Base-by-base conservation (phyloP, 441 rosid species). In the Corymbia calophylla region DNA sequence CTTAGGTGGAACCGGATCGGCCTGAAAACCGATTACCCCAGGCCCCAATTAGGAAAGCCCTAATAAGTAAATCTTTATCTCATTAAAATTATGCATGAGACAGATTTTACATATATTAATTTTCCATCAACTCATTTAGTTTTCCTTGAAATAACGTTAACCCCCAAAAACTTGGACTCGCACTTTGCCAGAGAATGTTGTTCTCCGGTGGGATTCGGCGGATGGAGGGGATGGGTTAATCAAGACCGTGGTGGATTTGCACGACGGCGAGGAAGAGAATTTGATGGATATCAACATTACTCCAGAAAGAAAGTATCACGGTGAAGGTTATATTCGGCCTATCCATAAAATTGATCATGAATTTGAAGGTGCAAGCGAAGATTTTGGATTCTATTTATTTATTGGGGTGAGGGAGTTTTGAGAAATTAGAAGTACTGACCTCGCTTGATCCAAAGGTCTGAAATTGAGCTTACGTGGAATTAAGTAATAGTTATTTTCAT, bases 221-320 rank as follows among this genome's bases (percentile, higher is more conserved):
- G 92, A 87, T 48, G 89, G 89, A 88, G 90, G 89, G 68, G 92
- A 90, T 15, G 87, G 77, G 87, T 51, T 91, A 56, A 91, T 91
- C 29, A 91, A 91, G 70, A 91, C 60, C 8, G 84, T 47, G 12
- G 49, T 89, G 27, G 91, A 92, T 17, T 68, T 68, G 80, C 80
- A 18, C 23, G 47, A 25, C 2, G 0, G 47, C 47, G 8, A 68
- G 14, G 80, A 68, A 9, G 80, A 68, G 47, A 2, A 68, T 32
- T 17, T 68, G 47, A 68, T 68, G 6, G 80, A 68, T 19, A 68
- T 68, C 80, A 35, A 68, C 80, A 68, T 68, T 31, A 32, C 80
- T 32, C 47, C 2, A 4, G 47, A 13, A 12, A 17, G 47, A 9
- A 32, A 68, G 80, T 18, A 35, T 32, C 6, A 32, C 12, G 27